Evolutionary conservation across 305 asterid species (phyloP).

Genomic region (Fraxinus angustifolia): DNA sequence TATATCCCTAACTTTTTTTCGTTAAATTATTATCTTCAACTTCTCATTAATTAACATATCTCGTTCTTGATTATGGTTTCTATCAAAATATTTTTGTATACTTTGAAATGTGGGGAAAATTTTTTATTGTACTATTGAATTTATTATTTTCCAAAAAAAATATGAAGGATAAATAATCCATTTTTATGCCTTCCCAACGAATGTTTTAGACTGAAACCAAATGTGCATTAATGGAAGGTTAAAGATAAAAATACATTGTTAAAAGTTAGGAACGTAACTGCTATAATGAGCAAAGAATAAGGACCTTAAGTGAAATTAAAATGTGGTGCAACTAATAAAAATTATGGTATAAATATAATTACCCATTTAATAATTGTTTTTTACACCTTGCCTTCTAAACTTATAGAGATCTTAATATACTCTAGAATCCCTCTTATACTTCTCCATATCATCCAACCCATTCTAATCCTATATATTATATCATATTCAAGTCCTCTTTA

Average conservation of each 20-base stretch:
- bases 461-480: background rate
- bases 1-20: background rate
- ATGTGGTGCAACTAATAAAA: background rate
- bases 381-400: background rate
- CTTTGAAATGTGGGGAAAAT: background rate
- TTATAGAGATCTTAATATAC: background rate
- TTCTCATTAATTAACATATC: background rate
- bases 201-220: background rate
- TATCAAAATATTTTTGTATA: background rate
- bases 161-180: background rate
- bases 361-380: background rate
- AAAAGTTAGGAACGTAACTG: background rate
- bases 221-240: background rate
- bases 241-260: background rate
- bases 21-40: background rate
- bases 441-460: background rate
- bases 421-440: background rate
- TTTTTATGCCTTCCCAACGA: background rate
- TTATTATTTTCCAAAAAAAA: background rate
- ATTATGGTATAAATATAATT: background rate
- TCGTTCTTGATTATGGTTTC: background rate
- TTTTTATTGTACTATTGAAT: background rate
- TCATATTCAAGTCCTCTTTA: background rate
- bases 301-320: background rate
- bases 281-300: background rate